Evolutionary conservation across 2,329 filamentous ascomycete genomes (phyloP).

Genomic region (Aspergillus spinulosporus): DNA sequence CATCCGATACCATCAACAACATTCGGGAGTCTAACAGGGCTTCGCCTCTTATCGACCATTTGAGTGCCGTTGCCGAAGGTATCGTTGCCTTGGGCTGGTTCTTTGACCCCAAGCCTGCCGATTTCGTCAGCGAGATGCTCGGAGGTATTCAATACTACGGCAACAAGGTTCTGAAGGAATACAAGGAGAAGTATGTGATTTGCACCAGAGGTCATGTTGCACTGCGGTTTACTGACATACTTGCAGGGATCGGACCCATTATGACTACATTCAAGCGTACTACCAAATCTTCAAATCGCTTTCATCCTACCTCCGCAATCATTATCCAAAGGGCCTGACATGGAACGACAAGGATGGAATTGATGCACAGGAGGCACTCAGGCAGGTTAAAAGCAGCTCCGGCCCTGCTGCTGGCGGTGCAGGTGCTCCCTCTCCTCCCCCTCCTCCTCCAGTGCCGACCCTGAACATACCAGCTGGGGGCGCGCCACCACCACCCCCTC

Average conservation of each 20-base stretch:
- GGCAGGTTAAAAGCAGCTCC: constrained; percentile 50
- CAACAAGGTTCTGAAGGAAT: constrained; percentile 87
- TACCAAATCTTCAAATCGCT: constrained; percentile 87
- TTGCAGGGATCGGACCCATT: constrained; percentile 70
- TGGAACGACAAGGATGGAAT: constrained; percentile 81
- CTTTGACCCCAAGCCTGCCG: constrained; percentile 76
- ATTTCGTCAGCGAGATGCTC: constrained; percentile 80
- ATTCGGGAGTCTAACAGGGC: constrained; percentile 80
- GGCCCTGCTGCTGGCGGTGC: constrained; percentile 37
- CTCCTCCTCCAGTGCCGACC: constrained; percentile 50
- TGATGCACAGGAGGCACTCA: constrained; percentile 69
- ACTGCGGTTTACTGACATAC: constrained; percentile 21
- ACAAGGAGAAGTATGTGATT: constrained; percentile 70
- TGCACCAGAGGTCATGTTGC: neutral
- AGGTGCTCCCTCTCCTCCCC: constrained; percentile 35
- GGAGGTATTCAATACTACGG: constrained; percentile 89
- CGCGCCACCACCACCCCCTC: constrained; percentile 65
- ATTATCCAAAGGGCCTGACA: constrained; percentile 73
- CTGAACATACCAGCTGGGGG: constrained; percentile 52
- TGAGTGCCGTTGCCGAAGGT: constrained; percentile 85
- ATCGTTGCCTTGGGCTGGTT: constrained; percentile 91
- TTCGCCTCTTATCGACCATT: constrained; percentile 73
- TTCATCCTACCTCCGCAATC: constrained; percentile 77
- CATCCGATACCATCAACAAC: constrained; percentile 74
- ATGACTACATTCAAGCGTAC: constrained; percentile 90